Conservation (phyloP, 768 basidiomycete genomes). For the Rhizopogon salebrosus region DNA sequence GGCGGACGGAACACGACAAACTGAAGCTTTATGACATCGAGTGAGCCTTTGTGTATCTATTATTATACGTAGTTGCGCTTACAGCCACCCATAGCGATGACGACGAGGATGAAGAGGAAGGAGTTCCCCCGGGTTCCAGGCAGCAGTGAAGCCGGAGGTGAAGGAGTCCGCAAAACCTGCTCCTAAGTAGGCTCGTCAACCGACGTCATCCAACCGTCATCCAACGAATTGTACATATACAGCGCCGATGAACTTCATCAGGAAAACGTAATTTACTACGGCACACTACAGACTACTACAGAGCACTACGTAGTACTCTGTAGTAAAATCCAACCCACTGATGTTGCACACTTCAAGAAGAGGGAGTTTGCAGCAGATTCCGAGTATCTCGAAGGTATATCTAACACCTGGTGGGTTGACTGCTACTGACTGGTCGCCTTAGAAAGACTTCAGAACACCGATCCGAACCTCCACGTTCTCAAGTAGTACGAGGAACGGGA, state of each 20-base stretch:
- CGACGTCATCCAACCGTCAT: too few relatives aligned
- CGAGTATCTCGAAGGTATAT: constrained; percentile 78
- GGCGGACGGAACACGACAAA: constrained; percentile 63
- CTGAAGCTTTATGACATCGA: constrained; percentile 82
- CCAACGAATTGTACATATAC: constrained; percentile 67
- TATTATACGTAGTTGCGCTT: not conserved
- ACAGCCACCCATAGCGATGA: constrained; percentile 34
- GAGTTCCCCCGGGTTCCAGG: constrained; percentile 23
- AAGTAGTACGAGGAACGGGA: constrained; percentile 89
- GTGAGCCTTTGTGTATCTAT: constrained; percentile 40
- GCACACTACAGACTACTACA: too few relatives aligned
- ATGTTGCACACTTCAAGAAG: constrained; percentile 55
- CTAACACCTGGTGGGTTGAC: not conserved
- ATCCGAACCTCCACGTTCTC: constrained; percentile 82
- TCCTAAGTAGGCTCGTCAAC: constrained; percentile 27
- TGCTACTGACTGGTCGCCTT: constrained; percentile 3
- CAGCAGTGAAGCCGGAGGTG: constrained; percentile 29
- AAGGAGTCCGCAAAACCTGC: constrained; percentile 34
- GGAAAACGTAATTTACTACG: too few relatives aligned
- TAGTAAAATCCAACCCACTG: too few relatives aligned
- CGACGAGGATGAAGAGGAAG: constrained; percentile 56
- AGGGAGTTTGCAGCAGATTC: constrained; percentile 75
- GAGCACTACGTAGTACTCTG: too few relatives aligned
- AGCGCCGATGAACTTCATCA: constrained; percentile 72
- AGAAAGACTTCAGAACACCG: constrained; percentile 83